These are phyloP conservation scores for slime mould (Dictyostelium discoideum) DNA, from an alignment of 78 protist species.

Conservation along the genomic window DNA sequence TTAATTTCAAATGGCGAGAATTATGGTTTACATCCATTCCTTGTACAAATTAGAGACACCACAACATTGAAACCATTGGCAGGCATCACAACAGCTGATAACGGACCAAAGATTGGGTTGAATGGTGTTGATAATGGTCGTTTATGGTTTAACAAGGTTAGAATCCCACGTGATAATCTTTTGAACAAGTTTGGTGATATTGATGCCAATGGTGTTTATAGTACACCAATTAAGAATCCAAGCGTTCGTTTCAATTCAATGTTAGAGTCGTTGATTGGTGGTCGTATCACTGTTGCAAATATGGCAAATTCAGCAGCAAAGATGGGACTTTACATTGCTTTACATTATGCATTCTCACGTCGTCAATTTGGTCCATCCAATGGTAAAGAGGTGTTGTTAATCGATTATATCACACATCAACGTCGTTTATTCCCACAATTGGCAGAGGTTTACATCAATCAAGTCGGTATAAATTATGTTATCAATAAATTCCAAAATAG, in stretches of 20 bases:
- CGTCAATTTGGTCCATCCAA: constrained; percentile 67
- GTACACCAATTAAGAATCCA: constrained; percentile 67
- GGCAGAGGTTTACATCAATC: constrained; percentile 71
- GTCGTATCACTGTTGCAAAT: constrained; percentile 78
- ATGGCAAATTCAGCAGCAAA: constrained; percentile 63
- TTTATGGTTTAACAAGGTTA: constrained; percentile 81
- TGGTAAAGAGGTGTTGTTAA: constrained; percentile 33
- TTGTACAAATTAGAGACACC: constrained; percentile 77
- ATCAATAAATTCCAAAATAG: constrained; percentile 36
- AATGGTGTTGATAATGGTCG: constrained; percentile 89
- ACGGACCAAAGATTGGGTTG: constrained; percentile 83
- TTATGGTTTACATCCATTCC: constrained; percentile 85
- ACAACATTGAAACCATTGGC: constrained; percentile 22
- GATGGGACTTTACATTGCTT: constrained; percentile 73
- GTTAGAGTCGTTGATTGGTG: constrained; percentile 82
- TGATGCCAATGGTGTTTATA: constrained; percentile 43
- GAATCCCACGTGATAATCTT: constrained; percentile 76
- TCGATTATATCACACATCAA: constrained; percentile 73
- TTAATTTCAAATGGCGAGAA: constrained; percentile 50
- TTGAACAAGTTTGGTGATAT: constrained; percentile 79
- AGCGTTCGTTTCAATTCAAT: constrained; percentile 76
- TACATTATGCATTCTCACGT: constrained; percentile 73
- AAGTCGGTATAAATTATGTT: constrained; percentile 51
- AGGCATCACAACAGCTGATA: constrained; percentile 79
- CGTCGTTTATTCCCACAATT: constrained; percentile 80